A percentile compares a stretch with the other conserved stretches of the same genome.
These are phyloP conservation scores for Zasmidium citrigriseum DNA, from an alignment of 2,329 filamentous ascomycete species.

Conservation along the genomic window DNA sequence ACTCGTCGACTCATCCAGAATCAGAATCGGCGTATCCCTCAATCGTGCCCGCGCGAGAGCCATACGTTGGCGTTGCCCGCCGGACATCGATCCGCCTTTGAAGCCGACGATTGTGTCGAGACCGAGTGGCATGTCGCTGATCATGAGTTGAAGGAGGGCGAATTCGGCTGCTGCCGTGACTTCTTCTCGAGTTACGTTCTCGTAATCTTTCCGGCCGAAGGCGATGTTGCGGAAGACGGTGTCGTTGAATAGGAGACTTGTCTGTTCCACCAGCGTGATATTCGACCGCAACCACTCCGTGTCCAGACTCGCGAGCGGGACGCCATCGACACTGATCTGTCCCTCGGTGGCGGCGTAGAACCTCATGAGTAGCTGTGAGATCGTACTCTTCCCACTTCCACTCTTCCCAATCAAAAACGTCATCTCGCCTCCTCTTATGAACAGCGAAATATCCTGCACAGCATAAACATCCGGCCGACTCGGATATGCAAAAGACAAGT, in stretches of 20 bases:
- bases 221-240: constrained; percentile 77
- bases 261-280: constrained; percentile 79
- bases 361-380: constrained; percentile 75
- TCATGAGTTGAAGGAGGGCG: constrained; percentile 68
- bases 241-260: constrained; percentile 78
- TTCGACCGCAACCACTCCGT: constrained; percentile 74
- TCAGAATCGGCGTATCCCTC: constrained; percentile 74
- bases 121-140: constrained; percentile 67
- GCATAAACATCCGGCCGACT: constrained; percentile 63
- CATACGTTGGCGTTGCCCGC: constrained; percentile 81
- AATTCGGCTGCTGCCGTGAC: constrained; percentile 65
- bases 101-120: constrained; percentile 71
- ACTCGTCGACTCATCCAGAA: constrained; percentile 87
- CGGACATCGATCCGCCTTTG: constrained; percentile 72
- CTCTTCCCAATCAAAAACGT: constrained; percentile 84
- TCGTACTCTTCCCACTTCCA: constrained; percentile 89
- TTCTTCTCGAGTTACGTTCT: constrained; percentile 53
- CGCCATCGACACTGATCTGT: constrained; percentile 67
- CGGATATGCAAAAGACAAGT: constrained; percentile 68
- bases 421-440: constrained; percentile 70
- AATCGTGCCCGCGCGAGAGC: constrained; percentile 77
- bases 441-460: constrained; percentile 64
- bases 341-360: constrained; percentile 72
- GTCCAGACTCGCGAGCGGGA: constrained; percentile 63
- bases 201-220: constrained; percentile 61